A percentile compares a stretch with the other conserved stretches of the same genome.
phyloP scores from a whole-genome alignment of 2,329 filamentous ascomycete genomes.

The Talaromyces piceae region DNA sequence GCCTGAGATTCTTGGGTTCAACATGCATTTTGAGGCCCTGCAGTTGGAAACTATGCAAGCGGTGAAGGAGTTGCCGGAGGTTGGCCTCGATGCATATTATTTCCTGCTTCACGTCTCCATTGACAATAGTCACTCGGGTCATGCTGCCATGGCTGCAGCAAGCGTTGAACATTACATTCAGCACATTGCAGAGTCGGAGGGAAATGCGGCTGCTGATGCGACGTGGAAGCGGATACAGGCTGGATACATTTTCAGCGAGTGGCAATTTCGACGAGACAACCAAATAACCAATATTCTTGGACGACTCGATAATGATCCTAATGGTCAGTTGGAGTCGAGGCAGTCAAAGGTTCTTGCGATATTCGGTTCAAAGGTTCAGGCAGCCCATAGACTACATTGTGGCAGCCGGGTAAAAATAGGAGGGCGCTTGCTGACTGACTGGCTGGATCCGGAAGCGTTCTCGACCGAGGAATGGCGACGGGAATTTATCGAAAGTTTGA shows the following conservation, averaged over 20 bases:
- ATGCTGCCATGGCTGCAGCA: slow-evolving; percentile 41
- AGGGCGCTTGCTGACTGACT: slow-evolving; percentile 30
- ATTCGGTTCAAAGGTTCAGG: slow-evolving; percentile 32
- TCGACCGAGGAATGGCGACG: slow-evolving; percentile 14
- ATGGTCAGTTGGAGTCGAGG: not conserved
- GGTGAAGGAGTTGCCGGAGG: slow-evolving; percentile 38
- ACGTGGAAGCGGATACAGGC: slow-evolving; percentile 39
- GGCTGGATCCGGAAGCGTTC: slow-evolving; percentile 33
- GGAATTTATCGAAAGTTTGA: slow-evolving; percentile 32
- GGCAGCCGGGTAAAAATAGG: slow-evolving; percentile 34
- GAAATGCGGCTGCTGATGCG: slow-evolving; percentile 21
- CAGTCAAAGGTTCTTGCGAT: slow-evolving; percentile 21
- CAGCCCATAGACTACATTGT: slow-evolving; percentile 36
- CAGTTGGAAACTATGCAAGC: slow-evolving; percentile 35
- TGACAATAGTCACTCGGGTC: slow-evolving; percentile 44
- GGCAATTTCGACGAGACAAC: not conserved
- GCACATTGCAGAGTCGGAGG: slow-evolving; percentile 19
- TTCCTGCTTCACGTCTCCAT: slow-evolving; percentile 47
- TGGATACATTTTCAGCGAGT: slow-evolving; percentile 25
- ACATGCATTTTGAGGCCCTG: slow-evolving; percentile 42
- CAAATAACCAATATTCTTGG: no score
- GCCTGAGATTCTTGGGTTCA: slow-evolving; percentile 46
- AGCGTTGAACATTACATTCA: slow-evolving; percentile 34
- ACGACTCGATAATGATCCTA: no score
- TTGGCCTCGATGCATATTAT: slow-evolving; percentile 40